Evolutionary conservation across 2,329 filamentous ascomycete species (phyloP), one percentile per base, ranked within the genome.

Genomic region (Massarina eburnea): DNA sequence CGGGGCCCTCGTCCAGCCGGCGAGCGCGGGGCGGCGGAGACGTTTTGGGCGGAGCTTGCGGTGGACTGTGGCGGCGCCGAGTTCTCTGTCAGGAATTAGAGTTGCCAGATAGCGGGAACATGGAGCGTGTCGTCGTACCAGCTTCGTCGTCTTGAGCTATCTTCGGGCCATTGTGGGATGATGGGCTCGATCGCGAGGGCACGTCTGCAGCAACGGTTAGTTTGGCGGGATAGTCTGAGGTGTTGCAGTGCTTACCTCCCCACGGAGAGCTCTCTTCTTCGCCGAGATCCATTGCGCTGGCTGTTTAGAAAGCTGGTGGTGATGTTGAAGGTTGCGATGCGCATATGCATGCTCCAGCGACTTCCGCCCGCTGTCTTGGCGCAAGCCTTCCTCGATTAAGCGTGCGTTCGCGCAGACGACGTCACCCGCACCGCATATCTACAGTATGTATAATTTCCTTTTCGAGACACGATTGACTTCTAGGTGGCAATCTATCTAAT

Each of bases 1-100:
- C 80, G 73, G 14, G 78, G 76, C 34, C 73, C 77, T 64, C 77
- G 74, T 52, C 70, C 72, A 41, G 71, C 72, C 37, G 76, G 72
- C 24, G 77, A 75, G 52, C 74, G 75, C 36, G 75, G 70, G 24
- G 74, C 70, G 49, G 71, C 69, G 32, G 73, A 59, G 27, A 57
- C 62, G 57, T 53, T 70, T 59, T 58, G 68, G 40, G 66, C 55
- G 57, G 70, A 49, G 42, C 47, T 54, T 36, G 58, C 49, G 29
- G 51, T 45, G 19, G 55, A 42, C 37, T 58, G 61, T 27, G 58
- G 45, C 10, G 51, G 34, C 20, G 57, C 43, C 17, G 42, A 48
- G 21, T 44, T 41, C 30, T 49, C 51, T 61, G 35, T 3, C 21
- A 21, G 18, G 10, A 18, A 27, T 57, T 19, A 53, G 50, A 33